A percentile compares a stretch with the other conserved stretches of the same genome.
Conservation (phyloP, 1,284 basidiomycete genomes). For the Naganishia sp. region DNA sequence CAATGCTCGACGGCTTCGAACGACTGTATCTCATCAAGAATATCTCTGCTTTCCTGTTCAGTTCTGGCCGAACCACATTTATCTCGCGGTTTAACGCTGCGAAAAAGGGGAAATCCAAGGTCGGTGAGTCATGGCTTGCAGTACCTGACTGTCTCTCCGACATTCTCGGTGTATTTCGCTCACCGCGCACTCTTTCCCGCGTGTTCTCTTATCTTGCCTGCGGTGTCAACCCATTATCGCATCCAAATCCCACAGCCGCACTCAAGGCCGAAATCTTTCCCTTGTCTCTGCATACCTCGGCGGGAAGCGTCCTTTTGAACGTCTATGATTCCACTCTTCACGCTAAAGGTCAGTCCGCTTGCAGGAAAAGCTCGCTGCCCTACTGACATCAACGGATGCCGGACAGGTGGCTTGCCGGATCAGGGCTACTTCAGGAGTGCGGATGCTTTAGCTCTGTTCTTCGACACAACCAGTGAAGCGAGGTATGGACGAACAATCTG, state of each 20-base stretch:
- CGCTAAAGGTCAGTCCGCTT: slow-evolving; percentile 25
- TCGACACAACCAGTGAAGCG: slow-evolving; percentile 36
- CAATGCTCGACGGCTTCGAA: neutral
- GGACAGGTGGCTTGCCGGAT: slow-evolving; percentile 35
- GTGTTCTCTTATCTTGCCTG: no score
- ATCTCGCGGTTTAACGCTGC: slow-evolving; percentile 32
- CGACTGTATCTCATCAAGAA: neutral
- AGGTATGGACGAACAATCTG: slow-evolving; percentile 18
- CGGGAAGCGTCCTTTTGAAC: slow-evolving; percentile 32
- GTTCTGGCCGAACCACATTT: slow-evolving; percentile 36
- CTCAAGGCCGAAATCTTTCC: slow-evolving; percentile 38
- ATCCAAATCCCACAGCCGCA: slow-evolving; percentile 25
- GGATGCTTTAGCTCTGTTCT: slow-evolving; percentile 36
- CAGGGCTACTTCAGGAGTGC: slow-evolving; percentile 36
- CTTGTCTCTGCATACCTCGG: slow-evolving; percentile 32
- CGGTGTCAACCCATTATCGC: no score
- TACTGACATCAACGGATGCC: slow-evolving; percentile 4
- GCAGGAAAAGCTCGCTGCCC: neutral
- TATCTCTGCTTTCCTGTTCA: neutral
- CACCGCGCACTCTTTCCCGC: no score
- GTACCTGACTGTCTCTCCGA: neutral
- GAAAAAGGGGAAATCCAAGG: slow-evolving; percentile 35
- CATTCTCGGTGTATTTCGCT: no score
- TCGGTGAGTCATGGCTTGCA: slow-evolving; percentile 26
- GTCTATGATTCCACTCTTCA: slow-evolving; percentile 37